Conservation (phyloP, 2,329 filamentous ascomycete genomes). For the Fusarium avenaceum region DNA sequence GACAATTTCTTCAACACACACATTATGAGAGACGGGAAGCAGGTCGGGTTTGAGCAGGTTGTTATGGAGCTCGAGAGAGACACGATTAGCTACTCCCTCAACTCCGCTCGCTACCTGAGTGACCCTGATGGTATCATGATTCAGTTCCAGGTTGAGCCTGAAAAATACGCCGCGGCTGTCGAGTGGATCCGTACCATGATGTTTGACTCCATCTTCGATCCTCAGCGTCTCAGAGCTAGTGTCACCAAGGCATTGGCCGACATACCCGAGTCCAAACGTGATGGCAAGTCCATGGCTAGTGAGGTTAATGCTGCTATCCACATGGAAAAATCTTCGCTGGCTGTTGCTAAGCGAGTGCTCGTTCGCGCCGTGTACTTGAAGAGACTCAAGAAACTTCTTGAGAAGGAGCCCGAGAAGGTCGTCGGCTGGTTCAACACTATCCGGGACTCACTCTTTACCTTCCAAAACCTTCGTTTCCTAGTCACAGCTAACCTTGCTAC, state of each 20-base stretch:
- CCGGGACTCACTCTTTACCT: constrained; percentile 80
- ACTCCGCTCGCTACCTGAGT: constrained; percentile 75
- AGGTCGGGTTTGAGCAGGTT: constrained; percentile 89
- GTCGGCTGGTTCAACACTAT: constrained; percentile 83
- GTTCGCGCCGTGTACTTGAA: constrained; percentile 91
- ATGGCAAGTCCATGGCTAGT: constrained; percentile 76
- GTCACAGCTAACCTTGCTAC: constrained; percentile 85
- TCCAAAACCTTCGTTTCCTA: constrained; percentile 86
- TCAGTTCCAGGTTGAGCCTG: constrained; percentile 85
- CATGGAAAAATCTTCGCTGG: constrained; percentile 79
- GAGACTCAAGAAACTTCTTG: constrained; percentile 83
- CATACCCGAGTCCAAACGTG: constrained; percentile 91
- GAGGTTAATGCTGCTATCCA: constrained; percentile 84
- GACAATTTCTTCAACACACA: constrained; percentile 97
- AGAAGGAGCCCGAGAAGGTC: constrained; percentile 80
- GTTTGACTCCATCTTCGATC: constrained; percentile 90
- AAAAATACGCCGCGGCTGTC: constrained; percentile 87
- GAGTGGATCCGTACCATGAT: constrained; percentile 88
- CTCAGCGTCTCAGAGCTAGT: constrained; percentile 71
- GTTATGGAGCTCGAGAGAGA: constrained; percentile 92
- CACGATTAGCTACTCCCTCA: constrained; percentile 85
- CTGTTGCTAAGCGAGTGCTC: constrained; percentile 83
- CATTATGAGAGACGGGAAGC: constrained; percentile 80
- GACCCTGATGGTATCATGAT: constrained; percentile 87
- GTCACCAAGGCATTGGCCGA: constrained; percentile 89